Evolutionary conservation across 1,284 basidiomycete genomes (phyloP).

Genomic region (Cutaneotrichosporon sp.): DNA sequence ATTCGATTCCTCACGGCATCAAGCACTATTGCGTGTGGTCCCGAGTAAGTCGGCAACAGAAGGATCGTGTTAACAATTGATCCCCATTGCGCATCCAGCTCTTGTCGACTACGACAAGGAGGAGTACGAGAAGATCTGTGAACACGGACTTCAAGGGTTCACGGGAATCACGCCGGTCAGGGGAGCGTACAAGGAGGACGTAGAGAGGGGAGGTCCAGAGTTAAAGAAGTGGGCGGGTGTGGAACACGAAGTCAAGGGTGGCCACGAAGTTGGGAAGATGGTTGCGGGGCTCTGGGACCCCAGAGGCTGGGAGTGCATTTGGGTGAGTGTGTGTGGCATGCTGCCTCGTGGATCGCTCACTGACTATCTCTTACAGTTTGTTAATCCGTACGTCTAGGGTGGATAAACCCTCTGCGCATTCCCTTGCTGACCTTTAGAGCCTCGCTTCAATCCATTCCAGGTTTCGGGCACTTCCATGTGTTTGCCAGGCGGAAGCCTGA

Average conservation of each 20-base stretch:
- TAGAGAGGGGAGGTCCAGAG: slow-evolving; percentile 28
- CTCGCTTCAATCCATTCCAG: slow-evolving; percentile 42
- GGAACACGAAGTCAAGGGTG: slow-evolving; percentile 30
- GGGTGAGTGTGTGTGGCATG: slow-evolving; percentile 33
- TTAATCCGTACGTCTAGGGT: too few species aligned
- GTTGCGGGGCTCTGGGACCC: slow-evolving; percentile 44
- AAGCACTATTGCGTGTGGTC: slow-evolving; percentile 46
- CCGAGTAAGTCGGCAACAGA: slow-evolving; percentile 26
- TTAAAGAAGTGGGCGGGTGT: slow-evolving; percentile 34
- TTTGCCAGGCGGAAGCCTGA: slow-evolving; percentile 45
- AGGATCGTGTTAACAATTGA: slow-evolving; percentile 18
- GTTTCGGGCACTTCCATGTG: slow-evolving; percentile 47
- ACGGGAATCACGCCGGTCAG: slow-evolving; percentile 35
- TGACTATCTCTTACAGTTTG: too few species aligned
- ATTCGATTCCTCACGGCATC: slow-evolving; percentile 41
- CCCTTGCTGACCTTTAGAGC: too few species aligned
- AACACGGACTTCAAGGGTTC: slow-evolving; percentile 42
- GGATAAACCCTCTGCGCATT: too few species aligned
- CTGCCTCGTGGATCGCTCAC: too few species aligned
- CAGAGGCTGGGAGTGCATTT: slow-evolving; percentile 45
- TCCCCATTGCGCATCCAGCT: slow-evolving; percentile 42
- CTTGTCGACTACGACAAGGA: slow-evolving; percentile 35
- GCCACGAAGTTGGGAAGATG: slow-evolving; percentile 42
- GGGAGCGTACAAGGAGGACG: slow-evolving; percentile 33
- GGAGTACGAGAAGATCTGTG: slow-evolving; percentile 37